Base-by-base conservation (phyloP, 495 filamentous ascomycete genomes). In the Pseudomonodictys pantanalensis region DNA sequence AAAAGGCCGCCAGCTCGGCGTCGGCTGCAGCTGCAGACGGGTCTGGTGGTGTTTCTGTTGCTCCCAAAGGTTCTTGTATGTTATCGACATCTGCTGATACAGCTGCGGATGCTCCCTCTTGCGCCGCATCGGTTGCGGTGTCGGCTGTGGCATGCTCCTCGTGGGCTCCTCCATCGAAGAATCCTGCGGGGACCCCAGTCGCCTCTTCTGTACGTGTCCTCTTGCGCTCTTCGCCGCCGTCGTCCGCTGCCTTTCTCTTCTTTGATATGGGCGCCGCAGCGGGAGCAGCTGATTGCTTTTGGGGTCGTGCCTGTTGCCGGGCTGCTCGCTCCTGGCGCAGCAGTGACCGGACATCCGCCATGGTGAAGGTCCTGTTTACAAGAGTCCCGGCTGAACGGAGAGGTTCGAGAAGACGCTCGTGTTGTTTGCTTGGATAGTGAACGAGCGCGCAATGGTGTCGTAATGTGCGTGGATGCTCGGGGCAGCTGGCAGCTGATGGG, bases 281-380 rank as follows among this genome's bases (percentile, higher is more conserved):
- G 3, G 65, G 60, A 7, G 56, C 85, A 86, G 51, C 80, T 68
- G 6, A 89, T 75, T 55, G 79, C 82, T 35, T 84, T 82, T 26
- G 78, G 75, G 58, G 80, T 75, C 0, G 84, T 80, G 52, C 75
- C 73, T 30, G 85, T 80, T 66, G 86, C 72, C 90, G 86, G 50
- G 66, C 48, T 44, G 66, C 66, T 67, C 91, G 86, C 73, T 95
- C 89, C 70, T 83, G 87, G 64, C 90, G 86, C 43, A 95, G 82
- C 17, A 95, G 79, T 18, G 89, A 83, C 42, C 91, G 87, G 15
- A 91, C 86, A 69, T 95, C 90, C 60, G 90, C 83, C 91, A 96
- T 96, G 47, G 33, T 42, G 29, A 26, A 12, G 32, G 3, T 12
- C n/a, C n/a, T n/a, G n/a, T n/a, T n/a, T n/a, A n/a, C n/a, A n/a